Percentiles rank a stretch among this genome's conserved stretches.
Evolutionary conservation across 1,139 yeast genomes (phyloP).

Genomic region (Lodderomyces pseudojiufengensis): DNA sequence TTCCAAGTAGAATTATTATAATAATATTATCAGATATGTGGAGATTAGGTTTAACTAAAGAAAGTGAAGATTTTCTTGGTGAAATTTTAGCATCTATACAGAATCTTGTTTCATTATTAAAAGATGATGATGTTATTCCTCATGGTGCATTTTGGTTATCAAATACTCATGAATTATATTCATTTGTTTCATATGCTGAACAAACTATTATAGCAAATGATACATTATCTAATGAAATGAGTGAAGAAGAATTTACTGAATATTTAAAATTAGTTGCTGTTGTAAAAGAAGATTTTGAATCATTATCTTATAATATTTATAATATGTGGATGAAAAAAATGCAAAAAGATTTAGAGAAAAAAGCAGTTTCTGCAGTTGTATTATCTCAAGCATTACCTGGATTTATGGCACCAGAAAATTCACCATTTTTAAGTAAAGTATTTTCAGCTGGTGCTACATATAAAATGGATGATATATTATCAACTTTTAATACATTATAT

Average conservation of each 20-base stretch:
- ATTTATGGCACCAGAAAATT: slow-evolving; percentile 82
- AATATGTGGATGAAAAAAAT: slow-evolving; percentile 97
- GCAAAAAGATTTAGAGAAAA: slow-evolving; percentile 87
- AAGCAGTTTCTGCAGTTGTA: slow-evolving; percentile 91
- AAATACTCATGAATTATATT: slow-evolving; percentile 90
- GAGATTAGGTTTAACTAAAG: slow-evolving; percentile 92
- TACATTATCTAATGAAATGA: slow-evolving; percentile 76
- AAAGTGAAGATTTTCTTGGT: slow-evolving; percentile 87
- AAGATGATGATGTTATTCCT: slow-evolving; percentile 83
- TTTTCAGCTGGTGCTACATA: slow-evolving; percentile 67
- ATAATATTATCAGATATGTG: slow-evolving; percentile 96
- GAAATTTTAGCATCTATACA: slow-evolving; percentile 88
- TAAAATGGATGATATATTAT: slow-evolving; percentile 92
- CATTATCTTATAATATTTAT: slow-evolving; percentile 87
- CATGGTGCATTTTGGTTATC: slow-evolving; percentile 98
- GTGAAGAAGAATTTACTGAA: slow-evolving; percentile 85
- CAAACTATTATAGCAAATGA: slow-evolving; percentile 83
- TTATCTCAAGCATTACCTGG: slow-evolving; percentile 96
- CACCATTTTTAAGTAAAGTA: slow-evolving; percentile 81
- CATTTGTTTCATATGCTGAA: slow-evolving; percentile 93
- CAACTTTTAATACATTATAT: slow-evolving; percentile 84
- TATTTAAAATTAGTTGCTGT: slow-evolving; percentile 87
- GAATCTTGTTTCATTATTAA: slow-evolving; percentile 62
- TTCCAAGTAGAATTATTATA: slow-evolving; percentile 94
- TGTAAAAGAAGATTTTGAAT: slow-evolving; percentile 91